These are phyloP conservation scores for Pseudopithomyces maydicus DNA, from an alignment of 2,329 filamentous ascomycete species.

Conservation along the genomic window DNA sequence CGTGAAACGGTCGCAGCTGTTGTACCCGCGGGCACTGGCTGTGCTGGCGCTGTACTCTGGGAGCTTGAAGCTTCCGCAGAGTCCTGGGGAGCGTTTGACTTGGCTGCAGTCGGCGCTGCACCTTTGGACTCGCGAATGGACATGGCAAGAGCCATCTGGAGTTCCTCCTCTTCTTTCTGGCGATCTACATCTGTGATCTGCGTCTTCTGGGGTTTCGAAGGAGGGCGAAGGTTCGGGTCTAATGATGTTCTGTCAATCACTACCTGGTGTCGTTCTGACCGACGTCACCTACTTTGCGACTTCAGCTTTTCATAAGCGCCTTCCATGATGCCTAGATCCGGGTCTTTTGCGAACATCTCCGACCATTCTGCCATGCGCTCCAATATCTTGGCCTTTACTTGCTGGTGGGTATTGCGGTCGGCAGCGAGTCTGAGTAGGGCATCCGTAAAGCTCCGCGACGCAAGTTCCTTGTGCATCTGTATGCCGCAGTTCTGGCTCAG, in stretches of 20 bases:
- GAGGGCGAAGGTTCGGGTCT: slow-evolving; percentile 89
- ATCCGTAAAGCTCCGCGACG: slow-evolving; percentile 92
- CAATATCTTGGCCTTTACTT: slow-evolving; percentile 95
- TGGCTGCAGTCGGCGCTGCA: slow-evolving; percentile 46
- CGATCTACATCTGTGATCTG: slow-evolving; percentile 88
- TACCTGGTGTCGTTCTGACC: not conserved
- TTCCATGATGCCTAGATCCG: slow-evolving; percentile 96
- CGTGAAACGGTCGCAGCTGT: slow-evolving; percentile 96
- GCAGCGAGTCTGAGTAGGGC: slow-evolving; percentile 86
- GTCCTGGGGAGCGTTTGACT: slow-evolving; percentile 48
- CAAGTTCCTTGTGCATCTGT: slow-evolving; percentile 84
- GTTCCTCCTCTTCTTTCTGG: slow-evolving; percentile 94
- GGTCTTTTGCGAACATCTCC: slow-evolving; percentile 87
- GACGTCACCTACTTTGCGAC: slow-evolving; percentile 58
- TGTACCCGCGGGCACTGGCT: slow-evolving; percentile 75
- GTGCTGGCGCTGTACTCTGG: slow-evolving; percentile 52
- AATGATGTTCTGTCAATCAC: slow-evolving; percentile 36
- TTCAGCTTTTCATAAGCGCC: slow-evolving; percentile 91
- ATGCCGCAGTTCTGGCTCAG: slow-evolving; percentile 90
- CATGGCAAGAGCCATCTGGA: slow-evolving; percentile 93
- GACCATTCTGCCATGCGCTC: slow-evolving; percentile 97
- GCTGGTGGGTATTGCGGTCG: slow-evolving; percentile 92
- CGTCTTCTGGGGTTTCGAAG: slow-evolving; percentile 91
- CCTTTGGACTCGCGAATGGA: slow-evolving; percentile 83
- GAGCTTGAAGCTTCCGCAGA: slow-evolving; percentile 25